phyloP scores from a whole-genome alignment of 164 flowering plant genomes.

The Malania oleifera region DNA sequence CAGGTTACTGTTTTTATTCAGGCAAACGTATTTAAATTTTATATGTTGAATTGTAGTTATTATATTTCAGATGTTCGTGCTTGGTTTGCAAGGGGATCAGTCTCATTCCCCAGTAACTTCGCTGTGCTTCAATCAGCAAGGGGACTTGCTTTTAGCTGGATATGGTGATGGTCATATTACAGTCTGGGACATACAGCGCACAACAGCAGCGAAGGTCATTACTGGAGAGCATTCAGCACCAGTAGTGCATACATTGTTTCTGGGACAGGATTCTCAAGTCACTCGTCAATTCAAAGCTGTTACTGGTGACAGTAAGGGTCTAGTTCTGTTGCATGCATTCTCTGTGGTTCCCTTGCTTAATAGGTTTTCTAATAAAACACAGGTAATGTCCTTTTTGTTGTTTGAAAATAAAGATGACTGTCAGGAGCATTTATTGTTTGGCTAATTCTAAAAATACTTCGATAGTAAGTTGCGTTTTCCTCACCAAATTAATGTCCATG shows the following conservation, averaged over 20 bases:
- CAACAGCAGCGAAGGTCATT: slow-evolving; percentile 55
- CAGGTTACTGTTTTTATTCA: background rate
- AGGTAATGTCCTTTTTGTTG: slow-evolving; percentile 33
- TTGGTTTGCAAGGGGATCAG: slow-evolving; percentile 75
- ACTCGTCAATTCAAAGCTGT: slow-evolving; percentile 84
- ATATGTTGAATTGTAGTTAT: background rate
- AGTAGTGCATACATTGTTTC: slow-evolving; percentile 75
- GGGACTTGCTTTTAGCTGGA: slow-evolving; percentile 91
- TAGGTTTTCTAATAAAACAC: slow-evolving; percentile 50
- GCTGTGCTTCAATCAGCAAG: slow-evolving; percentile 93
- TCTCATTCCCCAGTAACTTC: slow-evolving; percentile 76
- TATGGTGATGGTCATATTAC: slow-evolving; percentile 85
- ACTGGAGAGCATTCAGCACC: slow-evolving; percentile 82
- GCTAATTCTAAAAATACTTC: background rate
- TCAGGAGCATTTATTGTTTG: background rate
- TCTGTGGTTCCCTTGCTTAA: slow-evolving; percentile 67
- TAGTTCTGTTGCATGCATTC: slow-evolving; percentile 62
- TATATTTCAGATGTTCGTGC: slow-evolving; percentile 62
- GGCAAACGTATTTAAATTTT: background rate
- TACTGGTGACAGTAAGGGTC: slow-evolving; percentile 90
- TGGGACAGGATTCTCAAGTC: slow-evolving; percentile 80
- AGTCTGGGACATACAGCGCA: slow-evolving; percentile 84
- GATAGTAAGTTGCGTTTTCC: background rate
- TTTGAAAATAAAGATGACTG: background rate
- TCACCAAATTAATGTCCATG: slow-evolving; percentile 8